Evolutionary conservation across 345 rosid genomes (phyloP).

Genomic region (Chamaenerion angustifolium): DNA sequence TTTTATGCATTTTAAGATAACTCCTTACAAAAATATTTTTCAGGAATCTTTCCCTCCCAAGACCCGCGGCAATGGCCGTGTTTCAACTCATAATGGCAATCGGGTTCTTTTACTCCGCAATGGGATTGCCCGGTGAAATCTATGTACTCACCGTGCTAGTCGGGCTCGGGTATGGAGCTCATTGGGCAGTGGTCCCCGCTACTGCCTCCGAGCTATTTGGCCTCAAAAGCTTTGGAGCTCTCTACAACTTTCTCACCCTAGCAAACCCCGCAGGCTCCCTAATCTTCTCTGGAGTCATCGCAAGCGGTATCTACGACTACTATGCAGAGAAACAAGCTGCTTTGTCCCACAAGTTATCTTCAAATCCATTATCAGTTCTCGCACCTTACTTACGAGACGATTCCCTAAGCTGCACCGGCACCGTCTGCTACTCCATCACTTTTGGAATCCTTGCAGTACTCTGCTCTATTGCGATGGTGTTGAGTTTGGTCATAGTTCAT

Average conservation of each 20-base stretch:
- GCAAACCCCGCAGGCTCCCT: slow-evolving; percentile 42
- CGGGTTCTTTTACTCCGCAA: slow-evolving; percentile 36
- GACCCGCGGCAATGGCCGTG: slow-evolving; percentile 46
- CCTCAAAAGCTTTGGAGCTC: slow-evolving; percentile 32
- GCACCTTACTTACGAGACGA: slow-evolving; percentile 13
- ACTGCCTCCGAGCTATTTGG: slow-evolving; percentile 52
- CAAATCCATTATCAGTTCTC: not conserved
- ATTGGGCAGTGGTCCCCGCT: slow-evolving; percentile 30
- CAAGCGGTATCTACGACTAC: slow-evolving; percentile 45
- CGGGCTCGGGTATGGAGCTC: slow-evolving; percentile 44
- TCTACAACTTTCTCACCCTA: slow-evolving; percentile 40
- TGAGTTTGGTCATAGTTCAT: slow-evolving; percentile 48
- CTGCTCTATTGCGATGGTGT: slow-evolving; percentile 33
- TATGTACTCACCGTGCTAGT: slow-evolving; percentile 41
- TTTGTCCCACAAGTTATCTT: not conserved
- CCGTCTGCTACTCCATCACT: slow-evolving; percentile 49
- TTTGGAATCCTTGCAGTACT: slow-evolving; percentile 45
- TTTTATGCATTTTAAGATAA: not conserved
- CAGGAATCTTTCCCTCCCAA: slow-evolving; percentile 35
- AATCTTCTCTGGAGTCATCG: slow-evolving; percentile 53
- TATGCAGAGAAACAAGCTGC: slow-evolving; percentile 51
- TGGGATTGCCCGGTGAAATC: slow-evolving; percentile 41
- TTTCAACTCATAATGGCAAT: slow-evolving; percentile 34
- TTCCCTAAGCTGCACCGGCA: slow-evolving; percentile 33
- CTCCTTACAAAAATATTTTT: not conserved